Conservation (phyloP, 2,329 filamentous ascomycete genomes). For the Talaromyces sp. region DNA sequence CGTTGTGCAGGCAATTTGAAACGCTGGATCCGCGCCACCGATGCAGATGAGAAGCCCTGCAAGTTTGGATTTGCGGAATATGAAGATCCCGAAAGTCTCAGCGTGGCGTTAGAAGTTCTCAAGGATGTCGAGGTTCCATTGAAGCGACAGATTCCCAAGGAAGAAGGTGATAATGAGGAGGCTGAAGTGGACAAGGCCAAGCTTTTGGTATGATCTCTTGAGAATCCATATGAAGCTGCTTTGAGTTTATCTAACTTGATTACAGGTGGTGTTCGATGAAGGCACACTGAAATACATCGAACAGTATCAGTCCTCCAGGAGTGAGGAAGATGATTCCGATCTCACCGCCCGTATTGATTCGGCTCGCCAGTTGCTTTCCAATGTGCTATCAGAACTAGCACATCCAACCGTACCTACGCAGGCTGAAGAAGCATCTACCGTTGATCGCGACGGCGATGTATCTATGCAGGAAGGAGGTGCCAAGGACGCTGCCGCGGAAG, state of each 20-base stretch:
- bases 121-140: slow-evolving; percentile 75
- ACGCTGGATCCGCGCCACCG: slow-evolving; percentile 75
- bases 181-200: slow-evolving; percentile 61
- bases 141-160: slow-evolving; percentile 59
- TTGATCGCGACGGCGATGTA: slow-evolving; percentile 63
- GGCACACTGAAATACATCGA: slow-evolving; percentile 80
- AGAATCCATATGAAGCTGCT: background rate
- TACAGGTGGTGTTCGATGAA: slow-evolving; percentile 66
- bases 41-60: slow-evolving; percentile 74
- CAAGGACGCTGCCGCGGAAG: slow-evolving; percentile 58
- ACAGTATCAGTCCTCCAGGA: slow-evolving; percentile 64
- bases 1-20: slow-evolving; percentile 70
- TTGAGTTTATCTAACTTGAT: slow-evolving; percentile 19
- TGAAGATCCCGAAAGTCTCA: slow-evolving; percentile 82
- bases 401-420: slow-evolving; percentile 54
- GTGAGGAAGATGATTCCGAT: slow-evolving; percentile 57
- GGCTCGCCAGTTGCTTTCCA: slow-evolving; percentile 62
- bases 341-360: slow-evolving; percentile 64
- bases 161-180: slow-evolving; percentile 38
- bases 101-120: slow-evolving; percentile 77
- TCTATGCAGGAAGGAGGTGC: slow-evolving; percentile 60
- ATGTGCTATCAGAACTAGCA: slow-evolving; percentile 65
- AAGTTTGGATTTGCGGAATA: slow-evolving; percentile 95
- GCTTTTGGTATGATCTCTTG: slow-evolving; percentile 52
- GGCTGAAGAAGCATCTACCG: slow-evolving; percentile 41